Conservation (phyloP, 2,329 filamentous ascomycete species). For the Xylaria sp. region DNA sequence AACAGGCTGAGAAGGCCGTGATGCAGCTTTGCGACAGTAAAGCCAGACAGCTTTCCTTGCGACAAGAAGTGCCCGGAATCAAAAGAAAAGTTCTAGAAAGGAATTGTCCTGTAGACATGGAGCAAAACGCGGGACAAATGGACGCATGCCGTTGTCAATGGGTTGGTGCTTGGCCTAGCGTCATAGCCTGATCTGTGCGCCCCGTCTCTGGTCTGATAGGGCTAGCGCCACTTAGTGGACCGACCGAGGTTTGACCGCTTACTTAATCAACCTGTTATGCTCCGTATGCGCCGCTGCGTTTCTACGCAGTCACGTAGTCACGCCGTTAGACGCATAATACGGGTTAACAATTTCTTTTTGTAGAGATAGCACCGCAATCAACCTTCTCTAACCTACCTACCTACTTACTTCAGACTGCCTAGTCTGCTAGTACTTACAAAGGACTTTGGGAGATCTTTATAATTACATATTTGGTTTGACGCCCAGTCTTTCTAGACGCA, state of each 20-base stretch:
- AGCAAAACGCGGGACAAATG: constrained; percentile 2
- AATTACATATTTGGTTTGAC: background rate
- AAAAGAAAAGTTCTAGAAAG: constrained; percentile 19
- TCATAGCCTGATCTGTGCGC: background rate
- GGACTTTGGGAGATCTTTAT: too few species aligned
- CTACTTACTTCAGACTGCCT: too few species aligned
- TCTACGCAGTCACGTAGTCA: too few species aligned
- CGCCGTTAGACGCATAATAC: too few species aligned
- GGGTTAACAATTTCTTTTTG: too few species aligned
- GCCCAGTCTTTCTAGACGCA: background rate
- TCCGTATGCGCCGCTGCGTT: too few species aligned
- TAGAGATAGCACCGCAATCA: too few species aligned
- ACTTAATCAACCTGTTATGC: too few species aligned
- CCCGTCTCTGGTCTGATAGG: background rate
- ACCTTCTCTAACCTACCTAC: too few species aligned
- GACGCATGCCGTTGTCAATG: background rate
- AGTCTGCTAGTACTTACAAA: too few species aligned
- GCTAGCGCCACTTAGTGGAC: background rate
- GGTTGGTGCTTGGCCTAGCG: background rate
- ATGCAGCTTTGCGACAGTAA: constrained; percentile 22
- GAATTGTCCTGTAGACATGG: constrained; percentile 19
- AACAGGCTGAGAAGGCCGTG: background rate
- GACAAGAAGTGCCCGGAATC: background rate
- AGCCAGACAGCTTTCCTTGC: constrained; percentile 5
- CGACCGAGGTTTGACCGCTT: too few species aligned